A percentile compares a stretch with the other conserved stretches of the same genome.
phyloP scores from a whole-genome alignment of 1,139 yeast species.

The Yamadazyma kanchanaburiensis region DNA sequence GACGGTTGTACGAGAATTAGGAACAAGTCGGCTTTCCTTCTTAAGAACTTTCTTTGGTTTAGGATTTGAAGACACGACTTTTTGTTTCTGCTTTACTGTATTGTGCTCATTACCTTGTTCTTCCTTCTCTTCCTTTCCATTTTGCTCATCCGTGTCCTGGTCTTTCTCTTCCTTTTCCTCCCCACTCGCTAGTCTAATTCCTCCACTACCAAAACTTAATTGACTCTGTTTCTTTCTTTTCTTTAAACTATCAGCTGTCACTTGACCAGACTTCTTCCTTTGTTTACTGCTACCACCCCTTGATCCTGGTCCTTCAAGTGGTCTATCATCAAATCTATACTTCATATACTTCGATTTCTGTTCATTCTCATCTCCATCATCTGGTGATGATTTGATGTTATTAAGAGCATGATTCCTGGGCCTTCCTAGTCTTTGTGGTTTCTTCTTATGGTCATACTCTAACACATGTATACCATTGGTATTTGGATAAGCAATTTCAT shows the following conservation, averaged over 20 bases:
- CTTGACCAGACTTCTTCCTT: conserved; percentile 25
- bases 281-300: conserved; percentile 34
- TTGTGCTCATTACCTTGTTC: background rate
- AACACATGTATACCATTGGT: conserved; percentile 20
- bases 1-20: conserved; percentile 30
- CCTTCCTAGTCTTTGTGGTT: conserved; percentile 33
- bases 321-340: conserved; percentile 35
- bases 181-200: background rate
- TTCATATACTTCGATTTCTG: conserved; percentile 32
- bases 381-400: conserved; percentile 13
- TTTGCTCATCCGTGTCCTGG: background rate
- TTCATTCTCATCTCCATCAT: conserved; percentile 28
- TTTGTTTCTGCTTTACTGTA: background rate
- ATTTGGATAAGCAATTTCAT: conserved; percentile 7
- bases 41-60: background rate
- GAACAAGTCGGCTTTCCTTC: too few species aligned
- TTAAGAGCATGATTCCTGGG: conserved; percentile 28
- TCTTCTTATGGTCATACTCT: conserved; percentile 31
- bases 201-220: conserved; percentile 9
- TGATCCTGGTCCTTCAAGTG: conserved; percentile 44
- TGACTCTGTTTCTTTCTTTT: conserved; percentile 22
- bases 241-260: conserved; percentile 20
- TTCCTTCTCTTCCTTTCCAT: background rate
- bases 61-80: background rate
- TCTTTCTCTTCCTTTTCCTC: conserved; percentile 1